phyloP scores from a whole-genome alignment of 441 rosid genomes.

The Eutrema salsugineum region DNA sequence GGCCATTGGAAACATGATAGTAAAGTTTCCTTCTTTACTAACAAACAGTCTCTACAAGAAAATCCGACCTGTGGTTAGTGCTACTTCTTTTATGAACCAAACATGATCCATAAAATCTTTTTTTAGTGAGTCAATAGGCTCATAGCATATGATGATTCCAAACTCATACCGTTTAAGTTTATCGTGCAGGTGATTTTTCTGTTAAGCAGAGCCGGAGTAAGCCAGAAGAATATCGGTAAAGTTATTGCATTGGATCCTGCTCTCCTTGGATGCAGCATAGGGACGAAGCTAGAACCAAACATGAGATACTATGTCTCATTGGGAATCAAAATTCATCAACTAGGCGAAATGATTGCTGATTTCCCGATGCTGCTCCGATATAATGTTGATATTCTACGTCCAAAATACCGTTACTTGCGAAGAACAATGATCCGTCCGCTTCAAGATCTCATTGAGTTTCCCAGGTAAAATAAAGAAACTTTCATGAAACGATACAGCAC shows the following conservation, averaged over 20 bases:
- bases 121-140: neutral
- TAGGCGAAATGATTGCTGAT: conserved; percentile 88
- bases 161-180: neutral
- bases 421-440: conserved; percentile 82
- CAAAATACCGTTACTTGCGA: conserved; percentile 76
- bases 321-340: conserved; percentile 54
- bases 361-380: conserved; percentile 86
- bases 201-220: conserved; percentile 82
- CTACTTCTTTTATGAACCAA: neutral
- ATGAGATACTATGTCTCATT: conserved; percentile 74
- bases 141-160: neutral
- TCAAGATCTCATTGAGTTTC: conserved; percentile 81
- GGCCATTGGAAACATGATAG: conserved; percentile 83
- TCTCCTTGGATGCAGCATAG: conserved; percentile 85
- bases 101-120: neutral
- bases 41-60: conserved; percentile 87
- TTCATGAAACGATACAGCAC: neutral
- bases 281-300: conserved; percentile 66
- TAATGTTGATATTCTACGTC: conserved; percentile 66
- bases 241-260: conserved; percentile 80
- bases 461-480: conserved; percentile 46
- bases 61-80: conserved; percentile 87
- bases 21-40: conserved; percentile 74
- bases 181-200: conserved; percentile 68
- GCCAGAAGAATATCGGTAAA: conserved; percentile 66